phyloP scores from a whole-genome alignment of 1,284 basidiomycete species.

The Austroboletus novae-zelandiae region DNA sequence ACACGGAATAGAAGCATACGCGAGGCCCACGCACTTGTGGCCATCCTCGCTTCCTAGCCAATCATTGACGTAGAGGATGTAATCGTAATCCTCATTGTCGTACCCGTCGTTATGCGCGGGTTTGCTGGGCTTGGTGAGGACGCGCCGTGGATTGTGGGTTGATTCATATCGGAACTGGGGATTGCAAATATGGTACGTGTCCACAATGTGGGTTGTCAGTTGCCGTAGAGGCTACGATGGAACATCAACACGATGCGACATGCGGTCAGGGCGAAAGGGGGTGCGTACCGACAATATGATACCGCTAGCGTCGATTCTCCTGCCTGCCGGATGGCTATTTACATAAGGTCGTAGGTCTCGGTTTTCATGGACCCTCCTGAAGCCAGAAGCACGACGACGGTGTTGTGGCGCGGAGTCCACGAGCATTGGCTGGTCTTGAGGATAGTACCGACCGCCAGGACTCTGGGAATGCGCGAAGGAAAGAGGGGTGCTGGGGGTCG shows the following conservation, averaged over 20 bases:
- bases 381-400: slow-evolving; percentile 65
- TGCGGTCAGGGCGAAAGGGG: slow-evolving; percentile 8
- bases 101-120: slow-evolving; percentile 91
- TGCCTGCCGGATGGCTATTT: slow-evolving; percentile 53
- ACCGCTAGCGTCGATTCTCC: slow-evolving; percentile 68
- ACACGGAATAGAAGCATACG: slow-evolving; percentile 8
- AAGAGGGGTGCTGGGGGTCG: slow-evolving; percentile 67
- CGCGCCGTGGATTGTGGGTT: slow-evolving; percentile 87
- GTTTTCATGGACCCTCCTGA: slow-evolving; percentile 65
- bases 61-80: slow-evolving; percentile 97
- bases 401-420: slow-evolving; percentile 62
- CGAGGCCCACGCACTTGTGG: slow-evolving; percentile 68
- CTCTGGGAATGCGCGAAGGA: slow-evolving; percentile 56
- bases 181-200: slow-evolving; percentile 92
- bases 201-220: slow-evolving; percentile 80
- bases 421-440: slow-evolving; percentile 64
- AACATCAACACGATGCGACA: slow-evolving; percentile 14
- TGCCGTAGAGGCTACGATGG: slow-evolving; percentile 75
- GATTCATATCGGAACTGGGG: slow-evolving; percentile 91
- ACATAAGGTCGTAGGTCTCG: slow-evolving; percentile 71
- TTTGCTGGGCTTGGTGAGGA: slow-evolving; percentile 95
- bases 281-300: slow-evolving; percentile 58
- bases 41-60: slow-evolving; percentile 89
- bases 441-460: slow-evolving; percentile 52
- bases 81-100: slow-evolving; percentile 97